Conservation (phyloP, 192 early-diverging fungal genomes). For the Coemansia furcata region DNA sequence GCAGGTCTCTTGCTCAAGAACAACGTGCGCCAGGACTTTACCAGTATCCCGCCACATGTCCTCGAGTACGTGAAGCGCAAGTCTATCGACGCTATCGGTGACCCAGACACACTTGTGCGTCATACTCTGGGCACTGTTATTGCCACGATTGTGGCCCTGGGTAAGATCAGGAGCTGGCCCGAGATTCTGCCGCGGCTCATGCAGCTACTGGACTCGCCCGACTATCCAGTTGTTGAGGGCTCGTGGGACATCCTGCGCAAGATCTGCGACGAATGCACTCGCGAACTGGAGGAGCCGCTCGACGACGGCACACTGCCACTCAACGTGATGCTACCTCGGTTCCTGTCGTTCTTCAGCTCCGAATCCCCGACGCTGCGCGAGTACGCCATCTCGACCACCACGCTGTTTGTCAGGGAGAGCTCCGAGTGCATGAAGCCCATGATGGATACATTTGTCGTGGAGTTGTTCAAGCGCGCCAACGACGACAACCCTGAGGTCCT, state of each 20-base stretch:
- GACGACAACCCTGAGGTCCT: slow-evolving; percentile 83
- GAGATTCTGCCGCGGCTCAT: slow-evolving; percentile 78
- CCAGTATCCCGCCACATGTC: slow-evolving; percentile 55
- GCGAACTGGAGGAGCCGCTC: slow-evolving; percentile 72
- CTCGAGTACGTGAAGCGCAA: slow-evolving; percentile 68
- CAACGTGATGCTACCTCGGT: slow-evolving; percentile 85
- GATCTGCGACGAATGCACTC: slow-evolving; percentile 93
- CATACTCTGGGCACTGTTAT: slow-evolving; percentile 85
- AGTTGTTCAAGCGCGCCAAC: slow-evolving; percentile 79
- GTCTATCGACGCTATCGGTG: slow-evolving; percentile 64
- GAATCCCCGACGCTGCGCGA: slow-evolving; percentile 73
- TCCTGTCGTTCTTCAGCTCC: slow-evolving; percentile 81
- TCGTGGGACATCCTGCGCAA: slow-evolving; percentile 85
- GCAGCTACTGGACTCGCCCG: slow-evolving; percentile 68
- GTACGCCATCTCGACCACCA: slow-evolving; percentile 77
- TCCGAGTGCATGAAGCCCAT: slow-evolving; percentile 61
- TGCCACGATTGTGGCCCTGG: slow-evolving; percentile 75
- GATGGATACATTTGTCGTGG: slow-evolving; percentile 53
- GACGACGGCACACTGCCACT: slow-evolving; percentile 70
- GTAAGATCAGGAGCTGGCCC: slow-evolving; percentile 76
- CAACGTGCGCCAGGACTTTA: slow-evolving; percentile 61
- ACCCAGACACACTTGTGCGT: slow-evolving; percentile 69
- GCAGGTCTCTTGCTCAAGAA: slow-evolving; percentile 86
- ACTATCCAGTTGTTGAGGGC: slow-evolving; percentile 77
- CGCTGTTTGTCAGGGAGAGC: slow-evolving; percentile 81